Percentiles rank a stretch among this genome's conserved stretches.
These are phyloP conservation scores for Calophaca sinica DNA, from an alignment of 306 rosid species.

Conservation along the genomic window DNA sequence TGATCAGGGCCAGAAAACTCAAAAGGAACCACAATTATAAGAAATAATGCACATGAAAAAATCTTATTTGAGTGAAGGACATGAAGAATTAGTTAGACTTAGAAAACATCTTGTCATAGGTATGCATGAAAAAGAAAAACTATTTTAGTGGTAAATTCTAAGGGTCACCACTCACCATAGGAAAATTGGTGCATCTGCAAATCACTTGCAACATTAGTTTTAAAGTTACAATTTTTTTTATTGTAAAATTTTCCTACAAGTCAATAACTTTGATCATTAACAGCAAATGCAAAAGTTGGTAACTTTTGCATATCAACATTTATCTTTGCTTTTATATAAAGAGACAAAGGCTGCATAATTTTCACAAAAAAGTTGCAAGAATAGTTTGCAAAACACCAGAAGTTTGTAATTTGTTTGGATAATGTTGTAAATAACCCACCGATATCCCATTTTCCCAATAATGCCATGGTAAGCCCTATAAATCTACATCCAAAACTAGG, in stretches of 20 bases:
- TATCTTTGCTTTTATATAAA: background rate
- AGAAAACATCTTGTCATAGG: constrained; percentile 16
- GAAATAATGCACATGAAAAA: constrained; percentile 15
- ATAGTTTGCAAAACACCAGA: constrained; percentile 18
- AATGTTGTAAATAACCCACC: background rate
- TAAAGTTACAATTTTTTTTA: background rate
- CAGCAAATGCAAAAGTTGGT: background rate
- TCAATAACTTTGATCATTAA: background rate
- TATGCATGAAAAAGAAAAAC: constrained; percentile 8
- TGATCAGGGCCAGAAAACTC: constrained; percentile 33
- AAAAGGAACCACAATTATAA: constrained; percentile 26
- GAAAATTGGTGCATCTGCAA: background rate
- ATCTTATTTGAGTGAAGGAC: constrained; percentile 27
- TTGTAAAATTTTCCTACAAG: background rate
- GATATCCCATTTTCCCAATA: background rate
- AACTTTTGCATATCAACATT: background rate
- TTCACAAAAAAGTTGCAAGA: background rate
- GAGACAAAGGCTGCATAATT: background rate
- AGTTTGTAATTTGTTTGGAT: background rate
- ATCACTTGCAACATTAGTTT: constrained; percentile 16
- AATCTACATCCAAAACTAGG: background rate
- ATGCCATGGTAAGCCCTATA: too few relatives aligned
- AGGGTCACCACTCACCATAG: background rate
- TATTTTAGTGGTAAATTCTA: background rate
- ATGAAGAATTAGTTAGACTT: constrained; percentile 7